A percentile compares a stretch with the other conserved stretches of the same genome.
Evolutionary conservation across 2,329 filamentous ascomycete species (phyloP).

Genomic region (Xylariales sp.): DNA sequence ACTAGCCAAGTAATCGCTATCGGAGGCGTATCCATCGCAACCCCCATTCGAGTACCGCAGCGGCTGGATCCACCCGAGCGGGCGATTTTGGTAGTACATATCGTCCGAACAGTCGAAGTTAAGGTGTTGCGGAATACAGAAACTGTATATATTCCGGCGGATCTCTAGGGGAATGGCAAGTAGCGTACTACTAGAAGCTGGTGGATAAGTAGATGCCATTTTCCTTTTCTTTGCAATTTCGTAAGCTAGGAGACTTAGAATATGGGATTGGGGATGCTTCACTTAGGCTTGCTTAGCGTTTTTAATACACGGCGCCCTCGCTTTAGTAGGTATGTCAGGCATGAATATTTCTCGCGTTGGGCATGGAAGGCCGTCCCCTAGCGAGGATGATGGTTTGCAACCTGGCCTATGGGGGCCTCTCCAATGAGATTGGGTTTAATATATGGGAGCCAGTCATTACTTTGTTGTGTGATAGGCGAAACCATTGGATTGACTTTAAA

Average conservation of each 20-base stretch:
- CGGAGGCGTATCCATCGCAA: slow-evolving; percentile 9
- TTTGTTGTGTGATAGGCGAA: background rate
- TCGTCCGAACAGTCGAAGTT: slow-evolving; percentile 23
- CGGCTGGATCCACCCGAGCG: slow-evolving; percentile 17
- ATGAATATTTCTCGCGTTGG: slow-evolving; percentile 21
- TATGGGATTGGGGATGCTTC: background rate
- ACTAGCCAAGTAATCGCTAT: background rate
- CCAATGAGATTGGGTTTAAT: slow-evolving; percentile 30
- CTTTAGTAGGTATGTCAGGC: slow-evolving; percentile 18
- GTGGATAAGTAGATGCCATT: slow-evolving; percentile 11
- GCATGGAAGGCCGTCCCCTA: slow-evolving; percentile 5
- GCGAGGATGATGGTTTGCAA: background rate
- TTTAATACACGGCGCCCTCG: slow-evolving; percentile 22
- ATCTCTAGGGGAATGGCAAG: slow-evolving; percentile 22
- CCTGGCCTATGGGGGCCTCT: slow-evolving; percentile 19
- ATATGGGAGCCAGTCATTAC: slow-evolving; percentile 24
- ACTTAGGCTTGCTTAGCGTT: background rate
- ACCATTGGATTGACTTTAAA: background rate
- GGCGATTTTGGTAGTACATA: slow-evolving; percentile 30
- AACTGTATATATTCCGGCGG: slow-evolving; percentile 27
- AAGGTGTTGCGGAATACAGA: slow-evolving; percentile 23
- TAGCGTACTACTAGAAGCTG: background rate
- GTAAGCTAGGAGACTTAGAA: background rate
- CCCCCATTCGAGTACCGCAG: slow-evolving; percentile 16
- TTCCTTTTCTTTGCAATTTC: background rate